phyloP scores from a whole-genome alignment of 352 stramenopile genomes.

The Globisporangium barbulae region DNA sequence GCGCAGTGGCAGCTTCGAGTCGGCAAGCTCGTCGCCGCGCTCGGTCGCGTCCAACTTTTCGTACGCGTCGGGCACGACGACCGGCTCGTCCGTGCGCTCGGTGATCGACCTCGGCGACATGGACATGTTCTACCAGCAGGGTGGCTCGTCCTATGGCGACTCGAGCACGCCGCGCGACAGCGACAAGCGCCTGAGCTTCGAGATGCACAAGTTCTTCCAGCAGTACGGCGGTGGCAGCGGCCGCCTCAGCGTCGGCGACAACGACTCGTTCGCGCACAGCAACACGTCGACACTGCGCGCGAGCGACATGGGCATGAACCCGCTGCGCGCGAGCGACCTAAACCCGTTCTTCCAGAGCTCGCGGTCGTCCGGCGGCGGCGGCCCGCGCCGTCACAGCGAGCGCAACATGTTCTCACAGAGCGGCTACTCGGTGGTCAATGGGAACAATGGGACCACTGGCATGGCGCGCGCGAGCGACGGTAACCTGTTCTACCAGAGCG shows the following conservation, averaged over 20 bases:
- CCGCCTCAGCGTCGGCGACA: constrained; percentile 33
- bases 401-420: constrained; percentile 16
- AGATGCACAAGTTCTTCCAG: constrained; percentile 74
- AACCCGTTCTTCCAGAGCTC: constrained; percentile 34
- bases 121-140: constrained; percentile 72
- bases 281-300: constrained; percentile 48
- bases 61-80: constrained; percentile 68
- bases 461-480: constrained; percentile 38
- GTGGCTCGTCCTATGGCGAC: constrained; percentile 18
- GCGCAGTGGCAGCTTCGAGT: constrained; percentile 56
- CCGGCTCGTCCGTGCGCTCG: constrained; percentile 55
- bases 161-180: constrained; percentile 33
- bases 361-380: constrained; percentile 19
- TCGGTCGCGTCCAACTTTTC: constrained; percentile 76
- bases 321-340: constrained; percentile 33
- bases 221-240: constrained; percentile 31
- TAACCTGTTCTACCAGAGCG: constrained; percentile 41
- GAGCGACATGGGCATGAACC: constrained; percentile 19
- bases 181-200: constrained; percentile 46
- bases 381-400: constrained; percentile 27
- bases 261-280: constrained; percentile 40
- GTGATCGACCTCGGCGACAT: constrained; percentile 78
- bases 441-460: constrained; percentile 7
- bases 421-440: constrained; percentile 18
- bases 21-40: constrained; percentile 54